Evolutionary conservation across 306 rosid species (phyloP).

Genomic region (Prunus mira): DNA sequence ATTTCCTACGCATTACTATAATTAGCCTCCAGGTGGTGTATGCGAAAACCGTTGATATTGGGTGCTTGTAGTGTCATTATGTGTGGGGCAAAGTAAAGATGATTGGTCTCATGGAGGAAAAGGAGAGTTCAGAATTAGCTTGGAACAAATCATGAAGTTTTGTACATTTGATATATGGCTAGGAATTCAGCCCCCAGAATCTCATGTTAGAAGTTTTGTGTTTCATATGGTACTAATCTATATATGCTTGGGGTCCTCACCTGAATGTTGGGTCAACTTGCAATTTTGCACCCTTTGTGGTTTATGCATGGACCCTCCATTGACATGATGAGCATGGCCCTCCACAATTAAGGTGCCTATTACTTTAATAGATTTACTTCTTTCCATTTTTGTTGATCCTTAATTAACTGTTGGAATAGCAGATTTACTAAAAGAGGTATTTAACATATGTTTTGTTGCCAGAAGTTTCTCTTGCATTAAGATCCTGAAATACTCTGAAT

Average conservation of each 20-base stretch:
- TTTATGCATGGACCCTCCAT: slow-evolving; percentile 59
- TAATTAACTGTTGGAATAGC: background rate
- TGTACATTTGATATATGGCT: slow-evolving; percentile 21
- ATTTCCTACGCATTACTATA: too few relatives aligned
- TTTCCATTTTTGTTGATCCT: slow-evolving; percentile 21
- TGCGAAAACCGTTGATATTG: background rate
- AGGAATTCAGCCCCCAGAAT: slow-evolving; percentile 17
- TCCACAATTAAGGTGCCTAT: slow-evolving; percentile 57
- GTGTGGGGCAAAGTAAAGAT: slow-evolving; percentile 17
- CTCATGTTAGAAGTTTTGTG: background rate
- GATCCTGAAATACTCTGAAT: too few relatives aligned
- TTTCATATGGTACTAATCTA: slow-evolving; percentile 11
- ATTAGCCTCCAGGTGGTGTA: background rate
- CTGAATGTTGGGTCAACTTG: slow-evolving; percentile 35
- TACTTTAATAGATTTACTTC: slow-evolving; percentile 27
- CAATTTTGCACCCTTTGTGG: slow-evolving; percentile 68
- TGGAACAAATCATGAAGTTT: slow-evolving; percentile 13
- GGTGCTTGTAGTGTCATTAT: slow-evolving; percentile 13
- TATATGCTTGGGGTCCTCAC: slow-evolving; percentile 31
- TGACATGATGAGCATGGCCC: slow-evolving; percentile 39
- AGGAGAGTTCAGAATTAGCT: slow-evolving; percentile 10
- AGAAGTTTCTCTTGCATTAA: background rate
- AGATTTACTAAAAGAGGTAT: slow-evolving; percentile 3
- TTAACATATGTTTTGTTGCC: background rate
- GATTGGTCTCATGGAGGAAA: slow-evolving; percentile 35